A percentile compares a stretch with the other conserved stretches of the same genome.
These are phyloP conservation scores for Fraxinus angustifolia DNA, from an alignment of 305 asterid genomes.

Conservation along the genomic window DNA sequence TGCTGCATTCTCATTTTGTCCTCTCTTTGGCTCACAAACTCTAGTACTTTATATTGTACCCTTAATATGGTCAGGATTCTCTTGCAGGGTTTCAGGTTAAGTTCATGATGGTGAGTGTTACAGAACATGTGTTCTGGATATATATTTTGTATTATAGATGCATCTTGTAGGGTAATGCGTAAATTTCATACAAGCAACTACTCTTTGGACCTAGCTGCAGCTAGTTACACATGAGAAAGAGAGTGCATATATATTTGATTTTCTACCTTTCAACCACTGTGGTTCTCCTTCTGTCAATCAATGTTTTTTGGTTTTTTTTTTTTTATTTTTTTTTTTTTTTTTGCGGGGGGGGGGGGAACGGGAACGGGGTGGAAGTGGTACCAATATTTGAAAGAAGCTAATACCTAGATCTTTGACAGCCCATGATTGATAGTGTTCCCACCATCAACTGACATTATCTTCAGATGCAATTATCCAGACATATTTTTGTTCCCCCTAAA, in stretches of 20 bases:
- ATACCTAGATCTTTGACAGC: not conserved
- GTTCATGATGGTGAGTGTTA: not conserved
- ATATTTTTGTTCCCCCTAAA: not conserved
- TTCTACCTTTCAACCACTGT: not conserved
- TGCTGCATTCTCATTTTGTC: not conserved
- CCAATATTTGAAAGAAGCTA: not conserved
- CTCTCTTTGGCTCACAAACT: not conserved
- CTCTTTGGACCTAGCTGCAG: not conserved
- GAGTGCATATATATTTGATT: not conserved
- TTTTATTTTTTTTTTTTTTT: not conserved
- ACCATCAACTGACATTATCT: not conserved
- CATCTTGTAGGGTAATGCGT: not conserved
- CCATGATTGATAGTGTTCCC: not conserved
- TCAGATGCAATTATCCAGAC: not conserved
- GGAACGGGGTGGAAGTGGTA: not conserved
- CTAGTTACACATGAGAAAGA: not conserved
- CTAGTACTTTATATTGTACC: not conserved
- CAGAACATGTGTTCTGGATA: not conserved
- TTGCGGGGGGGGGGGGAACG: too few species aligned
- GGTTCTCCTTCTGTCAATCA: not conserved
- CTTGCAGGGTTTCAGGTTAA: not conserved
- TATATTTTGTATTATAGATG: not conserved
- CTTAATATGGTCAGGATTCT: not conserved
- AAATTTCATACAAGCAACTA: not conserved
- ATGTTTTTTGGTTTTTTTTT: not conserved